Evolutionary conservation across 345 rosid genomes (phyloP), one percentile per base, ranked within the genome.

Genomic region (Melaleuca quinquenervia): DNA sequence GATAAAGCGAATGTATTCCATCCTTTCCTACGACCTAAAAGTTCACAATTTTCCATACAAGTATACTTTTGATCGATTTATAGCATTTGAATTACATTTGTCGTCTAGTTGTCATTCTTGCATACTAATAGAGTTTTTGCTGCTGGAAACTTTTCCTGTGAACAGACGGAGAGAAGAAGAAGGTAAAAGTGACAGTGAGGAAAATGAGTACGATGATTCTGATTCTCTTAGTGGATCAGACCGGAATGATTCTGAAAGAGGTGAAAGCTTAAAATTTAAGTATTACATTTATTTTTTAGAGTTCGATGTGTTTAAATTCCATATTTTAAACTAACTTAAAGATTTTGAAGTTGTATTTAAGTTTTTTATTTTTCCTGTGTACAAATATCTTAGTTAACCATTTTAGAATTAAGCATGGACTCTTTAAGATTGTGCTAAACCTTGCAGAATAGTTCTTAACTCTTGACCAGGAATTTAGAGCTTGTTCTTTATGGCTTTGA

Each of bases 161-260:
- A 18, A 83, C 87, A 93, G 96, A 87, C 88, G 86, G 88, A 92
- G 96, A 89, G 91, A 89, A 84, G 94, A 91, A 90, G 92, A 88
- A 87, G 93, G 93, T 84, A 90, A 80, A 86, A 93, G 93, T 85
- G 94, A 90, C 86, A 78, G 92, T 21, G 94, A 92, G 82, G 94
- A 89, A 85, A 95, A 92, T 36, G 93, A 88, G 70, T 89, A 41
- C 26, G 93, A 90, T 24, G 91, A 83, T 45, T 75, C 87, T 62
- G 92, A 89, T 85, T 90, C 92, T 86, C 83, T 32, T 82, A 89
- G 89, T 88, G 83, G 76, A 26, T 88, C 86, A 1, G 89, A 90
- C 45, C 88, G 86, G 49, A 94, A 90, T 76, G 91, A 92, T 53
- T 87, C 88, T 83, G 89, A 85, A 84, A 89, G 88, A 62, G 94